Conservation (phyloP, 129 eudicot species). For the Flaveria robusta region DNA sequence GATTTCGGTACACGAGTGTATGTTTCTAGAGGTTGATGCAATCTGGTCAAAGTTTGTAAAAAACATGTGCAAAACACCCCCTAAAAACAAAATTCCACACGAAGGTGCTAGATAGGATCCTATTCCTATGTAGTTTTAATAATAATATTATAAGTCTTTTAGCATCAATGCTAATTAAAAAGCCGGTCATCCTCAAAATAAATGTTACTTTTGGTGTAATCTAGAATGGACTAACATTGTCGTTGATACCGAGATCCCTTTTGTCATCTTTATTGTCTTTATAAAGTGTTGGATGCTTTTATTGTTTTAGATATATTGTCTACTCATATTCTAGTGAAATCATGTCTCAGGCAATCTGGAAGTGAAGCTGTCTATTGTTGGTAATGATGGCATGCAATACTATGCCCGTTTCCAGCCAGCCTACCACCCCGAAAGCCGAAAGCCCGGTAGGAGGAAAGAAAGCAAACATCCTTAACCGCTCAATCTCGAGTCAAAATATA, state of each 20-base stretch:
- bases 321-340: neutral
- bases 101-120: slow-evolving; percentile 22
- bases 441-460: slow-evolving; percentile 25
- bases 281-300: slow-evolving; percentile 32
- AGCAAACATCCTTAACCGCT: slow-evolving; percentile 40
- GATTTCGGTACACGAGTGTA: too few relatives aligned
- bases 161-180: slow-evolving; percentile 13
- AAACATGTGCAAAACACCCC: slow-evolving; percentile 13
- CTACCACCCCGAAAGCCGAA: slow-evolving; percentile 36
- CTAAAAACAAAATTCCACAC: neutral
- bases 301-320: slow-evolving; percentile 23
- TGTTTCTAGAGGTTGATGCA: neutral
- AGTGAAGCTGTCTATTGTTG: slow-evolving; percentile 18
- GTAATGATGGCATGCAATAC: slow-evolving; percentile 55
- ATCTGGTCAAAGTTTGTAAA: slow-evolving; percentile 32
- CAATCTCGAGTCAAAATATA: slow-evolving; percentile 56
- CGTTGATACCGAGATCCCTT: slow-evolving; percentile 43
- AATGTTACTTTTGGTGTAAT: slow-evolving; percentile 25
- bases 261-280: slow-evolving; percentile 34
- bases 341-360: slow-evolving; percentile 35
- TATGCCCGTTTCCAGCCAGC: slow-evolving; percentile 44
- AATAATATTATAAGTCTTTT: slow-evolving; percentile 13
- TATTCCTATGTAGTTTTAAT: slow-evolving; percentile 26
- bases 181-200: slow-evolving; percentile 28
- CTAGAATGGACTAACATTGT: slow-evolving; percentile 24